These are phyloP conservation scores for Apiospora rasikravindrae DNA, from an alignment of 2,329 filamentous ascomycete genomes.

Conservation along the genomic window DNA sequence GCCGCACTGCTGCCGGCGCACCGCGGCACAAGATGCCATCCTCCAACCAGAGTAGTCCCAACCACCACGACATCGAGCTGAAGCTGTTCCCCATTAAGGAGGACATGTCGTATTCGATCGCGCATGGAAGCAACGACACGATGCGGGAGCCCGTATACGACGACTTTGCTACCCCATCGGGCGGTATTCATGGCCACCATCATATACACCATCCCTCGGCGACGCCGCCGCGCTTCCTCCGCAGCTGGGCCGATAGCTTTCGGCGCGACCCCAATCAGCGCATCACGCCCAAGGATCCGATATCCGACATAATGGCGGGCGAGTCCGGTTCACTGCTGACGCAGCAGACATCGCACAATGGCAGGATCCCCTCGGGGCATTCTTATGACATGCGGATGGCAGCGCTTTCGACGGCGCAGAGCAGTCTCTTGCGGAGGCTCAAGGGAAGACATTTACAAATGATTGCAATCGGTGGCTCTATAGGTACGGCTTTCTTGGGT, in stretches of 20 bases:
- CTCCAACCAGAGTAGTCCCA: constrained; percentile 26
- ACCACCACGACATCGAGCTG: constrained; percentile 54
- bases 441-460: constrained; percentile 91
- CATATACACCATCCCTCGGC: constrained; percentile 20
- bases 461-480: constrained; percentile 95
- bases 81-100: constrained; percentile 62
- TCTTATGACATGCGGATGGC: constrained; percentile 59
- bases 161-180: constrained; percentile 28
- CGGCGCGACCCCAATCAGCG: constrained; percentile 61
- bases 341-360: constrained; percentile 47
- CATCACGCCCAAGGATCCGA: constrained; percentile 52
- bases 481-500: constrained; percentile 56
- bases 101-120: constrained; percentile 49
- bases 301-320: constrained; percentile 37
- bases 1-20: constrained; percentile 4
- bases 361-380: not conserved
- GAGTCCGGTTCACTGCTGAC: constrained; percentile 35
- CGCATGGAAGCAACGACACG: constrained; percentile 55
- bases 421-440: constrained; percentile 75
- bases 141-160: constrained; percentile 57
- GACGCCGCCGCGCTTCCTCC: constrained; percentile 40
- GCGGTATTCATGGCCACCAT: not conserved
- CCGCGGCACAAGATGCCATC: constrained; percentile 8
- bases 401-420: constrained; percentile 76
- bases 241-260: constrained; percentile 65